These are phyloP conservation scores for Colletotrichum plurivorum DNA, from an alignment of 2,329 filamentous ascomycete genomes.

Conservation along the genomic window DNA sequence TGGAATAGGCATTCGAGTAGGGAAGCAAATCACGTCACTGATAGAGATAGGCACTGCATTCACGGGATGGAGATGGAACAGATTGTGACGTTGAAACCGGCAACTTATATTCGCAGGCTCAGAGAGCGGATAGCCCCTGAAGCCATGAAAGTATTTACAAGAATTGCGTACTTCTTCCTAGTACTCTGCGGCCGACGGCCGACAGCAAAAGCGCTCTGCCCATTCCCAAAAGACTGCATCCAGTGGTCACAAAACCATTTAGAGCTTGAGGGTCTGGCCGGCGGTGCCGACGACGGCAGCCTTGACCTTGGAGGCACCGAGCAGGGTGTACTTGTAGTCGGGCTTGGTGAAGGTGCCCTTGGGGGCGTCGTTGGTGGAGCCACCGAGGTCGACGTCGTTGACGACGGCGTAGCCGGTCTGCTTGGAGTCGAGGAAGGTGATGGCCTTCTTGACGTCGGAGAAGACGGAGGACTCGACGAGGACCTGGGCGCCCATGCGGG, in stretches of 20 bases:
- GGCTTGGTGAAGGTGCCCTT: constrained; percentile 67
- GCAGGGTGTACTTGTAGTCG: constrained; percentile 60
- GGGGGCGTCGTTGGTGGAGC: constrained; percentile 62
- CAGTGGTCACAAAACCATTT: constrained; percentile 30
- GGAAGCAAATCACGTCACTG: no score
- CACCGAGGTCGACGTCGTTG: constrained; percentile 60
- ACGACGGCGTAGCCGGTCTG: constrained; percentile 57
- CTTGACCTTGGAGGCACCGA: constrained; percentile 64
- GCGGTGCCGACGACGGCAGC: constrained; percentile 55
- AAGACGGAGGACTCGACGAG: constrained; percentile 70
- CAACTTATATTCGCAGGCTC: constrained; percentile 20
- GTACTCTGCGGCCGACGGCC: constrained; percentile 4
- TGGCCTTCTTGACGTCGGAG: constrained; percentile 53
- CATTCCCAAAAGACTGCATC: constrained; percentile 1
- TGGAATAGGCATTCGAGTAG: no score
- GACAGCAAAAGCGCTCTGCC: constrained; percentile 25
- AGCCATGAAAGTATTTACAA: constrained; percentile 37
- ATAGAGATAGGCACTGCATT: background rate
- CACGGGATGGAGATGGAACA: background rate
- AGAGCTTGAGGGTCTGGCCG: constrained; percentile 55
- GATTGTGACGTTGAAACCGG: constrained; percentile 14
- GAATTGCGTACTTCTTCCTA: constrained; percentile 24
- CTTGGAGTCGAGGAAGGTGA: constrained; percentile 58
- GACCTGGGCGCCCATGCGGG: constrained; percentile 69
- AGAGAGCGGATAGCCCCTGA: background rate